A percentile compares a stretch with the other conserved stretches of the same genome.
These are phyloP conservation scores for Starmerella lactis-condensi DNA, from an alignment of 805 yeast genomes.

Conservation along the genomic window DNA sequence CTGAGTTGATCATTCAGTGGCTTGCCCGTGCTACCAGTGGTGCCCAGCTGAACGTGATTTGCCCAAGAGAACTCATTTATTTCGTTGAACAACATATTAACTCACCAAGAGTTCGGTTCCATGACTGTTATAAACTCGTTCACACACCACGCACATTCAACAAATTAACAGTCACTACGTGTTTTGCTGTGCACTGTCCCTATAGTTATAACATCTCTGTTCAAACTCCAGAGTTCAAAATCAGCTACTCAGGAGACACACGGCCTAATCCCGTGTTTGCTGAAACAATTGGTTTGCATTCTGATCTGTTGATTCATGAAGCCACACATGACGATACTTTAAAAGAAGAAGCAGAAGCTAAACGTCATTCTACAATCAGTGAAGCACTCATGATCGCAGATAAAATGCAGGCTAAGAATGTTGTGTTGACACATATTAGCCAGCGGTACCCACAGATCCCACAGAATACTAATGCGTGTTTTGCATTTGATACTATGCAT, in stretches of 20 bases:
- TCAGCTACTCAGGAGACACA: conserved; percentile 90
- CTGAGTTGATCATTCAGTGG: too few relatives aligned
- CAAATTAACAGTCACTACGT: conserved; percentile 25
- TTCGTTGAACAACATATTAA: too few relatives aligned
- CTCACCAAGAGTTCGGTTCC: background rate
- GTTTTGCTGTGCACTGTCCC: conserved; percentile 69
- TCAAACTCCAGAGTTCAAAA: conserved; percentile 32
- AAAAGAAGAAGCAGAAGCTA: conserved; percentile 55
- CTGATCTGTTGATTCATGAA: conserved; percentile 76
- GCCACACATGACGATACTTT: conserved; percentile 76
- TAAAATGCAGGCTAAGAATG: conserved; percentile 50
- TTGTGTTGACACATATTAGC: conserved; percentile 79
- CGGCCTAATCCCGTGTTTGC: conserved; percentile 59
- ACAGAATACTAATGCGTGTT: conserved; percentile 18
- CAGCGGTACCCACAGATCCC: conserved; percentile 56
- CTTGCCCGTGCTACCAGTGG: too few relatives aligned
- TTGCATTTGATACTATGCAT: conserved; percentile 54
- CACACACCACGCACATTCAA: too few relatives aligned
- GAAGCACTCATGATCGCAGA: conserved; percentile 63
- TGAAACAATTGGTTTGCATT: conserved; percentile 36
- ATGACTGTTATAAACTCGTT: background rate
- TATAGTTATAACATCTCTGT: conserved; percentile 58
- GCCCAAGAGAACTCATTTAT: too few relatives aligned
- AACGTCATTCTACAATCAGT: conserved; percentile 71
- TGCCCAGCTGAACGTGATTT: too few relatives aligned